Percentiles rank a stretch among this genome's conserved stretches.
phyloP scores from a whole-genome alignment of 2,329 filamentous ascomycete species.

The Tympanopsis confertula region DNA sequence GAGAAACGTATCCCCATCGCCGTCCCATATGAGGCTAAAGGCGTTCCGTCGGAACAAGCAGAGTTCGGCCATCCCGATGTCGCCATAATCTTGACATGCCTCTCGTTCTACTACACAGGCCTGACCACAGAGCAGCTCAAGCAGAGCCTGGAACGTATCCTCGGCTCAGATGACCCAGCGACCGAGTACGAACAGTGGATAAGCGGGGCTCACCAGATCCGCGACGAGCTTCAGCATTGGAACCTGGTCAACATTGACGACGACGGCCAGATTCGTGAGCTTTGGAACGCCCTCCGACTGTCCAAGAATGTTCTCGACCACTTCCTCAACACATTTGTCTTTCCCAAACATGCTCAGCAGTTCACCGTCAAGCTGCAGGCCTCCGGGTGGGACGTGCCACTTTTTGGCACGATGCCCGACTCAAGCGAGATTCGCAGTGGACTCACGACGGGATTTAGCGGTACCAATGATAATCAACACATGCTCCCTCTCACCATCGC shows the following conservation, averaged over 20 bases:
- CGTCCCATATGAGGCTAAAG: slow-evolving; percentile 43
- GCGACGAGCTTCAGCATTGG: slow-evolving; percentile 26
- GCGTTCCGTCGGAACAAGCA: slow-evolving; percentile 31
- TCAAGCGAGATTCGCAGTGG: slow-evolving; percentile 9
- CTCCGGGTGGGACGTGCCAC: slow-evolving; percentile 49
- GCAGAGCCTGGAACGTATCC: slow-evolving; percentile 22
- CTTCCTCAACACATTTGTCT: slow-evolving; percentile 36
- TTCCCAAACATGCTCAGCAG: slow-evolving; percentile 50
- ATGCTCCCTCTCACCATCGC: slow-evolving; percentile 49
- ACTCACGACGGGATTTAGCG: slow-evolving; percentile 58
- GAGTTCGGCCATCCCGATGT: slow-evolving; percentile 47
- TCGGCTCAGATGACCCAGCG: slow-evolving; percentile 28
- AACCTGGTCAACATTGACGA: slow-evolving; percentile 36
- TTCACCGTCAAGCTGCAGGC: slow-evolving; percentile 42
- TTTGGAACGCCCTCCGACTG: slow-evolving; percentile 26
- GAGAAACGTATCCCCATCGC: slow-evolving; percentile 31
- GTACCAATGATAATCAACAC: slow-evolving; percentile 54
- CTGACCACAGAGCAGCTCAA: slow-evolving; percentile 23
- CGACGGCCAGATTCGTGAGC: slow-evolving; percentile 19
- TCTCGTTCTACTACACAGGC: slow-evolving; percentile 40
- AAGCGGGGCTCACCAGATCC: slow-evolving; percentile 17
- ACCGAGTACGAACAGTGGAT: slow-evolving; percentile 27
- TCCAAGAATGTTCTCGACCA: slow-evolving; percentile 30
- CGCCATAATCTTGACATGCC: slow-evolving; percentile 36
- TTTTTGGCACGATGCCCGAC: slow-evolving; percentile 33